Evolutionary conservation across 2,329 filamentous ascomycete genomes (phyloP).

Genomic region (Phaeoacremonium minimum): DNA sequence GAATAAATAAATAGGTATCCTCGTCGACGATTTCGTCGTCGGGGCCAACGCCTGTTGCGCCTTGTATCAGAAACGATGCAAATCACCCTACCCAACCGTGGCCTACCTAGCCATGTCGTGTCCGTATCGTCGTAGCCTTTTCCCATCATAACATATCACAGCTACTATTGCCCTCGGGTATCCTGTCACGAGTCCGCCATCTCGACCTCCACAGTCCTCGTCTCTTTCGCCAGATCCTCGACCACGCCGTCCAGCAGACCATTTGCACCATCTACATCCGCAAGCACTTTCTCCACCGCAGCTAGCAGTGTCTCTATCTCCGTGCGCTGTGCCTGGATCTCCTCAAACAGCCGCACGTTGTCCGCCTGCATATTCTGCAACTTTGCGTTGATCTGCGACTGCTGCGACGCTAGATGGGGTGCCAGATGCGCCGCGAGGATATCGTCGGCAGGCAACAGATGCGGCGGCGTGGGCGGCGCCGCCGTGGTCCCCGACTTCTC

Average conservation of each 20-base stretch:
- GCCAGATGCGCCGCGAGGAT: conserved; percentile 52
- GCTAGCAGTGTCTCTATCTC: conserved; percentile 49
- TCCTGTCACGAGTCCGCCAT: conserved; percentile 21
- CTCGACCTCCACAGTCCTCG: conserved; percentile 36
- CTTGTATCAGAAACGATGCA: no score
- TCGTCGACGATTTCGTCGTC: no score
- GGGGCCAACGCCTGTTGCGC: no score
- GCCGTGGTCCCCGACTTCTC: conserved; percentile 13
- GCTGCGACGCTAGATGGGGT: conserved; percentile 47
- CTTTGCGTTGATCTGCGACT: conserved; percentile 51
- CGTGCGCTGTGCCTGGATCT: conserved; percentile 46
- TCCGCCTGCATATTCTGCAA: conserved; percentile 52
- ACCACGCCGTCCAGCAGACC: conserved; percentile 40
- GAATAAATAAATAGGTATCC: no score
- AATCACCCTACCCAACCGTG: no score
- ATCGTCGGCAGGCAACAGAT: conserved; percentile 47
- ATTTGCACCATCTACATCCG: conserved; percentile 51
- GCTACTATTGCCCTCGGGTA: no score
- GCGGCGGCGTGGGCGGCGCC: conserved; percentile 45
- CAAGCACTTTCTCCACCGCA: conserved; percentile 44
- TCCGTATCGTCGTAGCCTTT: background rate
- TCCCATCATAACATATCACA: background rate
- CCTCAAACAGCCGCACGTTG: conserved; percentile 49
- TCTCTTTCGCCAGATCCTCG: conserved; percentile 45
- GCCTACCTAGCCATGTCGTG: no score